Base-by-base conservation (phyloP, 1,284 basidiomycete species). In the Malassezia globosa region DNA sequence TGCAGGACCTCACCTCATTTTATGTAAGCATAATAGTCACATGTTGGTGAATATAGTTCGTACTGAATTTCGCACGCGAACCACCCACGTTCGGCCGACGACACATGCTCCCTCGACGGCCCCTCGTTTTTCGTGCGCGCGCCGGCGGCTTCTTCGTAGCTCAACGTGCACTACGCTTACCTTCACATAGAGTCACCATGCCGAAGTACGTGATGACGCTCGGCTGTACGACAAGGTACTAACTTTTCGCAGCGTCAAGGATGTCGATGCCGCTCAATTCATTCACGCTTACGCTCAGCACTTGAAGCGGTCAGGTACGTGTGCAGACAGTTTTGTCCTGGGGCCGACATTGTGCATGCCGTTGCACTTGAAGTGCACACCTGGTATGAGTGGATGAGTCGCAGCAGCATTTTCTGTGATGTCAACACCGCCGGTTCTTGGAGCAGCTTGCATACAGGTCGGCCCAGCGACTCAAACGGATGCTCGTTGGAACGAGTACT, bases 211-310 rank as follows among this genome's bases (percentile, higher is more conserved):
- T 64, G 54, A 14, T 18, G n/a, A 37, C 11, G 31, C 10, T 13
- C 18, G 33, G 33, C 48, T 37, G 25, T 33, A 24, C 22, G 31
- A 39, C 33, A 23, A 21, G 19, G 44, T 54, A 48, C 48, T 59
- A 36, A 35, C 47, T 38, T 46, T 37, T 23, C 7, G 45, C 43
- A 66, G 63, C 64, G 72, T 73, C 54, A 62, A 68, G 55, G 73
- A 75, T 65, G 70, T 74, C 59, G 63, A 70, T 75, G 84, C 89
- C 72, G 85, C 88, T 61, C 81, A 81, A 60, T 92, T 90, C 78
- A 90, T 92, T 75, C 69, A 79, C 59, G 88, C 88, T 71, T 94
- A 94, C 76, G 78, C 87, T 66, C 85, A 84, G 71, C 89, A 92
- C 77, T 79, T 92, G 72, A 92, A 92, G 79, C 83, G 88, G 67